Conservation (phyloP, 2,329 filamentous ascomycete species). For the Aspergillus fischeri region DNA sequence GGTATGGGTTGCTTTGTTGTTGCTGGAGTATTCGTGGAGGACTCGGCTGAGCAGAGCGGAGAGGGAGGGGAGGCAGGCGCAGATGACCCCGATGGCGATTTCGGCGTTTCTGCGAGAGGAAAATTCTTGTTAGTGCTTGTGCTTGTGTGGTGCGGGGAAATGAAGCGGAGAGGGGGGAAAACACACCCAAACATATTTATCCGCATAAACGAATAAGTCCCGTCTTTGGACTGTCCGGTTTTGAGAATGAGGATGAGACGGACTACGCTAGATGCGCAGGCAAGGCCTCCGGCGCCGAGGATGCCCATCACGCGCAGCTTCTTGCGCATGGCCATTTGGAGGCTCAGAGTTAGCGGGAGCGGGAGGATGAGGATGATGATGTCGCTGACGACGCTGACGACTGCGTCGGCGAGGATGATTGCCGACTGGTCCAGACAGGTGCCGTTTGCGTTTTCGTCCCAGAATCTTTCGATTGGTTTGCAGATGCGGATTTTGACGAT, state of each 20-base stretch:
- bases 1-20: slow-evolving; percentile 17
- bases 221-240: slow-evolving; percentile 20
- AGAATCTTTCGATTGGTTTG: slow-evolving; percentile 40
- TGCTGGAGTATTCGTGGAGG: slow-evolving; percentile 27
- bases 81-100: slow-evolving; percentile 39
- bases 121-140: slow-evolving; percentile 25
- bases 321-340: slow-evolving; percentile 46
- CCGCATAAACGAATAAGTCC: slow-evolving; percentile 25
- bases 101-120: slow-evolving; percentile 33
- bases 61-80: slow-evolving; percentile 38
- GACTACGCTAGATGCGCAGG: slow-evolving; percentile 25
- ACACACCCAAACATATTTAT: slow-evolving; percentile 29
- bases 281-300: slow-evolving; percentile 45
- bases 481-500: slow-evolving; percentile 44
- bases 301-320: slow-evolving; percentile 45
- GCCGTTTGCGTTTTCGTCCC: slow-evolving; percentile 25
- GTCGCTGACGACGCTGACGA: slow-evolving; percentile 58
- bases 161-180: slow-evolving; percentile 20
- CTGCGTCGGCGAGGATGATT: slow-evolving; percentile 51
- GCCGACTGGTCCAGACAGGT: slow-evolving; percentile 26
- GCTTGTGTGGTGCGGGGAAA: background rate
- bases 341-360: slow-evolving; percentile 42
- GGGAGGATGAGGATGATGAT: slow-evolving; percentile 51
- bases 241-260: slow-evolving; percentile 22
- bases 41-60: slow-evolving; percentile 32